These are phyloP conservation scores for Voacanga thouarsii DNA, from an alignment of 257 asterid genomes.

Conservation along the genomic window DNA sequence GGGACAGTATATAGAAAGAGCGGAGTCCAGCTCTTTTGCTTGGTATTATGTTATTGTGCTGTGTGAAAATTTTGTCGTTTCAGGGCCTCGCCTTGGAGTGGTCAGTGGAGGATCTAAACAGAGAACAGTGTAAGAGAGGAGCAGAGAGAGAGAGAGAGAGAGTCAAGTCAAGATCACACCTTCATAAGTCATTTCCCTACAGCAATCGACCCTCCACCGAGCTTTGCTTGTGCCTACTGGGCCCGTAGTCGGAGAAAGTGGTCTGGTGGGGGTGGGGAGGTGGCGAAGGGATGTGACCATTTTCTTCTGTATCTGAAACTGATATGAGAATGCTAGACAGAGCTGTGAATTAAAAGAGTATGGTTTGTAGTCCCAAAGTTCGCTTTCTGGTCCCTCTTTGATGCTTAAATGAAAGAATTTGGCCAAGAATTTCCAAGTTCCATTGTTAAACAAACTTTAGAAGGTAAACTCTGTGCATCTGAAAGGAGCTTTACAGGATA, in stretches of 20 bases:
- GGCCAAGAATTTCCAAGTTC: background rate
- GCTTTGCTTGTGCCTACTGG: constrained; percentile 7
- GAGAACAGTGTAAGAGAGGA: background rate
- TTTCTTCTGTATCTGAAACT: background rate
- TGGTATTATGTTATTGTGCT: background rate
- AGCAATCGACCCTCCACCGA: background rate
- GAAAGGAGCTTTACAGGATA: constrained; percentile 14
- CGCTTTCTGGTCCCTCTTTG: constrained; percentile 4
- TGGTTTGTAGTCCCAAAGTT: background rate
- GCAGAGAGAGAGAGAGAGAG: background rate
- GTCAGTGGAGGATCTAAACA: background rate
- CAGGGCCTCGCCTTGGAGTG: background rate
- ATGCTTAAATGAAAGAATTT: background rate
- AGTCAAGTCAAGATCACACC: background rate
- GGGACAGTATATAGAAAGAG: background rate
- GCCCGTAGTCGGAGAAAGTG: background rate
- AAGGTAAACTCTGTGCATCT: background rate
- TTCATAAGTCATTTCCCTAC: background rate
- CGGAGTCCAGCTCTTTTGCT: background rate
- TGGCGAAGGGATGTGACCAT: background rate
- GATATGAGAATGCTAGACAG: background rate
- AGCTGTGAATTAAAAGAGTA: constrained; percentile 7
- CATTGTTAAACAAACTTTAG: background rate
- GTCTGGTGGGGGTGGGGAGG: background rate
- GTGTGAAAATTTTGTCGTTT: constrained; percentile 5